Conservation (phyloP, 148 eudicot species). For the Beta vulgaris region DNA sequence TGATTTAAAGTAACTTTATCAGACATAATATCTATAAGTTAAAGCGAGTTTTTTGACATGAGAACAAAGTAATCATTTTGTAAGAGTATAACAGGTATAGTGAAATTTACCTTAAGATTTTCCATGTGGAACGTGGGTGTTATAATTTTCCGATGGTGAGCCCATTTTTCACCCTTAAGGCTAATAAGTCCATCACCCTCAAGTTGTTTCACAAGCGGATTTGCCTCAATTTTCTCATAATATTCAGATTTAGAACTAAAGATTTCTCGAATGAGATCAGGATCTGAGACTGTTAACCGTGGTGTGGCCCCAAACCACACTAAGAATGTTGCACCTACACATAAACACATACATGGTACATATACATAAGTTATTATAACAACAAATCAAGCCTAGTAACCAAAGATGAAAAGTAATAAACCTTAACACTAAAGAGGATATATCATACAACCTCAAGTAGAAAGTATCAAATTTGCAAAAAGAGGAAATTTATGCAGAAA, state of each 20-base stretch:
- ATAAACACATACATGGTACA: neutral
- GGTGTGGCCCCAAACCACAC: slow-evolving; percentile 93
- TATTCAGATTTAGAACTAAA: slow-evolving; percentile 68
- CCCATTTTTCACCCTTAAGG: slow-evolving; percentile 98
- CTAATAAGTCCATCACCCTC: slow-evolving; percentile 88
- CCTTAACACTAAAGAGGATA: slow-evolving; percentile 26
- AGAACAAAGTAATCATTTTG: neutral
- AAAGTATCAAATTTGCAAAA: slow-evolving; percentile 44
- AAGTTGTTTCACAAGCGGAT: slow-evolving; percentile 65
- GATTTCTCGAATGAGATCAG: slow-evolving; percentile 76
- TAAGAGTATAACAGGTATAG: neutral
- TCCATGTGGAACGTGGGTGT: slow-evolving; percentile 91
- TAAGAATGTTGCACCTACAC: slow-evolving; percentile 74
- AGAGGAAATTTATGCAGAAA: slow-evolving; percentile 26
- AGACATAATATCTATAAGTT: neutral
- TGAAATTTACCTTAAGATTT: slow-evolving; percentile 74
- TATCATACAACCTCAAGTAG: slow-evolving; percentile 40
- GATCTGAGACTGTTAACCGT: slow-evolving; percentile 75
- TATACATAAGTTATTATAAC: neutral
- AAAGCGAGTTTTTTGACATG: neutral
- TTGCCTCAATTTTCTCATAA: slow-evolving; percentile 85
- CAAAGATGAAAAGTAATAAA: slow-evolving; percentile 16
- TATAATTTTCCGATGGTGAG: slow-evolving; percentile 89
- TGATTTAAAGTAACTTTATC: no score
- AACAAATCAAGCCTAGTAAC: neutral